Conservation (phyloP, 768 basidiomycete genomes). For the Naematelia aurantialba region DNA sequence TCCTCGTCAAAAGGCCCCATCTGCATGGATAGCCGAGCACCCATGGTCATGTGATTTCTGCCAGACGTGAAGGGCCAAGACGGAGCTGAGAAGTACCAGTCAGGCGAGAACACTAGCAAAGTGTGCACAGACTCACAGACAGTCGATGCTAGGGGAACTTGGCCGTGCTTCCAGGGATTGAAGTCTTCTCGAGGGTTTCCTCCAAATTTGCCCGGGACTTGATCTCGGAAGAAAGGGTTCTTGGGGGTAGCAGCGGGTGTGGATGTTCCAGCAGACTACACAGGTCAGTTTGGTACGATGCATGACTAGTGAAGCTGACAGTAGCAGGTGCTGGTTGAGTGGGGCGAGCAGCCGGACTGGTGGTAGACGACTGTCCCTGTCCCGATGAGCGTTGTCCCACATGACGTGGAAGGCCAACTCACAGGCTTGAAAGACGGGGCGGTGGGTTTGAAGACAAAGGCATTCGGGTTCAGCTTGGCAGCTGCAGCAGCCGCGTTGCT, state of each 20-base stretch:
- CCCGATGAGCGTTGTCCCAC: constrained; percentile 1
- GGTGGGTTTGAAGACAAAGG: constrained; percentile 77
- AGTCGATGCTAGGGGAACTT: constrained; percentile 68
- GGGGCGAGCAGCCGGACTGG: constrained; percentile 20
- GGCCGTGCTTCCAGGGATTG: constrained; percentile 87
- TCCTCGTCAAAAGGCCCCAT: constrained; percentile 16
- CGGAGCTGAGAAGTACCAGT: constrained; percentile 52
- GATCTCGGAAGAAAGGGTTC: constrained; percentile 84
- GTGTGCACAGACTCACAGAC: constrained; percentile 59
- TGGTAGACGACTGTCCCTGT: constrained; percentile 26
- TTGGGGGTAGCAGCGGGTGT: constrained; percentile 49
- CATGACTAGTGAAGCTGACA: constrained; percentile 8
- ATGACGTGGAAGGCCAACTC: constrained; percentile 9
- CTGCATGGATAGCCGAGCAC: not conserved
- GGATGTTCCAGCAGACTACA: constrained; percentile 28
- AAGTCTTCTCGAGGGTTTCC: constrained; percentile 92
- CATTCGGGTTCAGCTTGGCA: constrained; percentile 72
- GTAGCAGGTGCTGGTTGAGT: constrained; percentile 5
- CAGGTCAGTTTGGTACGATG: constrained; percentile 2
- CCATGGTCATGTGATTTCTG: constrained; percentile 70
- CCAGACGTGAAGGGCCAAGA: constrained; percentile 89
- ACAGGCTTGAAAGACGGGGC: constrained; percentile 72
- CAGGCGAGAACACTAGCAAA: not conserved
- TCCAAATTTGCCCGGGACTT: constrained; percentile 63
- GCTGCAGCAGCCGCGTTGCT: constrained; percentile 45